Evolutionary conservation across 768 basidiomycete genomes (phyloP), one percentile per base, ranked within the genome.

Genomic region (Trametopsis cervina): DNA sequence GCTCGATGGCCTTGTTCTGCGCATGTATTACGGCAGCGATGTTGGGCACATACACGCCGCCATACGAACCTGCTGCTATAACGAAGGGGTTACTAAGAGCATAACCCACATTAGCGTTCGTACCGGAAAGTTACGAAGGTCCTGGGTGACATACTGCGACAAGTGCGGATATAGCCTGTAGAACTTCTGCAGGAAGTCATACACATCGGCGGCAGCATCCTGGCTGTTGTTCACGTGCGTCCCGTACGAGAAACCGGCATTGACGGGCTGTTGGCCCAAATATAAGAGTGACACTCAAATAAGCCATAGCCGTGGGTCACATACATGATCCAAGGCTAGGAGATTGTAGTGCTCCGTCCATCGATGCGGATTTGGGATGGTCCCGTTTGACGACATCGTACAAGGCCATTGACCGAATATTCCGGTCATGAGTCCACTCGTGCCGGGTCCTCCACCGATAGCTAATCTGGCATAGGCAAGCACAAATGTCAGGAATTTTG

Each of bases 111-210:
- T n/a, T n/a, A n/a, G n/a, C n/a, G 20, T 17, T 4, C 13, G 25
- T 27, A 24, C 21, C 21, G 9, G 35, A 2, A 36, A 7, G 4
- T 11, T 22, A 4, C 17, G 2, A 43, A 15, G 2, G 27, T 1
- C 9, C 18, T 20, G 15, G 25, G 3, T 1, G 3, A 17, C 45
- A 3, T 36, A 47, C 50, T 46, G 46, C 17, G 25, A 10, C 24
- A 62, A 47, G 2, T 58, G 39, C 10, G 61, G 61, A 45, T 53
- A 61, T 6, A 65, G 44, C 7, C 36, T 49, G 52, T 57, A 63
- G 48, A 67, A 66, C 47, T 63, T 66, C 45, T 67, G 63, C n/a
- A 68, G 39, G 48, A 68, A 69, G 52, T 67, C 66, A 42, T 67
- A 67, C 10, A 60, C 62, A 47, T 67, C 66, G 21, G 53, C 21